Evolutionary conservation across 2,329 filamentous ascomycete genomes (phyloP), one percentile per base, ranked within the genome.

Genomic region (Plectosphaerella sp.): DNA sequence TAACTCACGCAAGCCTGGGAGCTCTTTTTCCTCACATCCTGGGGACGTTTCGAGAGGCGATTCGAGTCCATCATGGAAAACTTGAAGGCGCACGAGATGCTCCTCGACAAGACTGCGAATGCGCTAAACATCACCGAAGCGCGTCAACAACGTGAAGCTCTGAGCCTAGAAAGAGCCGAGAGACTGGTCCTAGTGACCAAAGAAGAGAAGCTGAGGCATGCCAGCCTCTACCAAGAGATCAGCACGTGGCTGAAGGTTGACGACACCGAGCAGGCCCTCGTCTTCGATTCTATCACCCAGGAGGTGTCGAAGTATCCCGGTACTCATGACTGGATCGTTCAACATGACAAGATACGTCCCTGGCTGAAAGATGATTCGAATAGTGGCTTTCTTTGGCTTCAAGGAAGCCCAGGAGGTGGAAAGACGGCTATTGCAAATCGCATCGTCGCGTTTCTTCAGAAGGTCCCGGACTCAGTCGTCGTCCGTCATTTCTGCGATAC

Each of bases 41-140:
- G 69, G 68, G 67, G 68, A 0, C 64, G 69, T 0, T 72, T 73
- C n/a, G 56, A 70, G 28, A 52, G 65, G 1, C 60, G 58, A 0
- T 72, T 72, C 8, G 55, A 62, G 4, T 53, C 53, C 11, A 70
- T 72, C 3, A 18, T 72, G 2, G 64, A 67, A 2, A 61, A 71
- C 12, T 24, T 72, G 24, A 58, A 66, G 7, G 47, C 43, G 0
- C 65, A 72, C 6, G 66, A 59, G 28, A 18, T 52, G 0, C 51
- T 72, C 1, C 57, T 72, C 5, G 68, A 72, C 35, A 56, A 56
- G 3, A 59, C 62, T n/a, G 68, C 67, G 0, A 70, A 62, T n/a
- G 65, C 69, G 0, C 51, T 47, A 1, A 47, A 65, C 4, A 66
- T 69, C 9, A 15, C 50, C 0, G 63, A 70, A 18, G 58, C 61